Evolutionary conservation across 192 early-diverging fungal genomes (phyloP).

Genomic region (Coemansia sp.): DNA sequence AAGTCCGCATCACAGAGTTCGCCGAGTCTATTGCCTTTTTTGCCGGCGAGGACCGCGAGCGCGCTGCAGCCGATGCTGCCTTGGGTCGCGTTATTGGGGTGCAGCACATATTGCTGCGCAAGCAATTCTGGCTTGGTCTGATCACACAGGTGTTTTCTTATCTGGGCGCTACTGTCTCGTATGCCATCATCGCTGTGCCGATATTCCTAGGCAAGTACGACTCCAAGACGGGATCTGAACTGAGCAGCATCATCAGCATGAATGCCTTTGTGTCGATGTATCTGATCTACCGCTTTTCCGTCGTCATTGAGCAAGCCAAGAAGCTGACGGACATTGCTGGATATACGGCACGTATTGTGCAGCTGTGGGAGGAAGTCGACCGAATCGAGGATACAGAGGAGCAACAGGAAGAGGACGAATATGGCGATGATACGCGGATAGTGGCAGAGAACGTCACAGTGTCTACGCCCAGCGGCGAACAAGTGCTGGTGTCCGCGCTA

Average conservation of each 20-base stretch:
- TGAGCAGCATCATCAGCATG: slow-evolving; percentile 78
- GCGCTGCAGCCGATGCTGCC: slow-evolving; percentile 54
- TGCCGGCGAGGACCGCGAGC: slow-evolving; percentile 72
- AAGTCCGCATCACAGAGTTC: slow-evolving; percentile 70
- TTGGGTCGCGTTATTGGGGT: slow-evolving; percentile 60
- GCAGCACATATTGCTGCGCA: slow-evolving; percentile 61
- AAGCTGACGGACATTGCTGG: slow-evolving; percentile 78
- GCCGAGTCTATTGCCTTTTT: slow-evolving; percentile 83
- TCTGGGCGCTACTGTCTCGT: slow-evolving; percentile 77
- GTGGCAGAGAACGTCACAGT: slow-evolving; percentile 26
- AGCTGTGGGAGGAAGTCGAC: slow-evolving; percentile 76
- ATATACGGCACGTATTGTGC: slow-evolving; percentile 77
- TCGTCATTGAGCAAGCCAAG: slow-evolving; percentile 68
- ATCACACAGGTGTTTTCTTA: slow-evolving; percentile 70
- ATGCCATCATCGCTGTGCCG: slow-evolving; percentile 78
- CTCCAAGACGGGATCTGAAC: slow-evolving; percentile 63
- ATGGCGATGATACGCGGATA: slow-evolving; percentile 12
- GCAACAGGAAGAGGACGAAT: not conserved
- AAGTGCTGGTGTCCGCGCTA: slow-evolving; percentile 44
- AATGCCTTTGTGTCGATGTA: slow-evolving; percentile 86
- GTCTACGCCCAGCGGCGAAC: slow-evolving; percentile 25
- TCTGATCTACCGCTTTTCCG: slow-evolving; percentile 75
- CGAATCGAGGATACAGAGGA: slow-evolving; percentile 8
- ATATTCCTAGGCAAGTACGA: slow-evolving; percentile 83
- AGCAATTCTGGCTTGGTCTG: slow-evolving; percentile 53